Evolutionary conservation across 2,329 filamentous ascomycete genomes (phyloP).

Genomic region (Phialemoniopsis sp.): DNA sequence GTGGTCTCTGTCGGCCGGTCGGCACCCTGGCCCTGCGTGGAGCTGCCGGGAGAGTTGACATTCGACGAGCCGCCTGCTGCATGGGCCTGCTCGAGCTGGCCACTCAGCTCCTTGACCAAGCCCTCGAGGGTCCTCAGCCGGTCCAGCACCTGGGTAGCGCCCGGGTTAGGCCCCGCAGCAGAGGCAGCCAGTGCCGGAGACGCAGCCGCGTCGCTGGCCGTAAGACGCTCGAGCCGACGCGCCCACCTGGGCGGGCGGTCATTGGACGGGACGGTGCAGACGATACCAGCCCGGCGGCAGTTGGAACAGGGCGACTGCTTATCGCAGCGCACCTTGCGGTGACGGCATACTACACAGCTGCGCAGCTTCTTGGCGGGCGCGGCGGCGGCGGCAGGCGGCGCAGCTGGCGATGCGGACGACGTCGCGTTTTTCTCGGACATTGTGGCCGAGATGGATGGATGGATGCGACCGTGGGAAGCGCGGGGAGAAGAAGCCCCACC

Average conservation of each 20-base stretch:
- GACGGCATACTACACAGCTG: slow-evolving; percentile 47
- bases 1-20: slow-evolving; percentile 4
- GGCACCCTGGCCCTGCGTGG: slow-evolving; percentile 8
- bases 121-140: slow-evolving; percentile 43
- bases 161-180: slow-evolving; percentile 25
- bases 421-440: slow-evolving; percentile 16
- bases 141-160: slow-evolving; percentile 34
- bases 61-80: slow-evolving; percentile 18
- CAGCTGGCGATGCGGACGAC: neutral
- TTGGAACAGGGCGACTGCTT: slow-evolving; percentile 53
- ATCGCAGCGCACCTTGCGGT: slow-evolving; percentile 54
- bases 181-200: neutral
- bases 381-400: neutral
- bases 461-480: too few relatives aligned
- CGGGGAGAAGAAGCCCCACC: too few relatives aligned
- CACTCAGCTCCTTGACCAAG: slow-evolving; percentile 44
- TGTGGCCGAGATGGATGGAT: slow-evolving; percentile 5
- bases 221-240: slow-evolving; percentile 28
- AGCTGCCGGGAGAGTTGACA: slow-evolving; percentile 21
- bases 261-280: slow-evolving; percentile 43
- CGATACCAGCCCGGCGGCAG: slow-evolving; percentile 47
- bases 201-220: too few relatives aligned
- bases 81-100: slow-evolving; percentile 39
- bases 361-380: slow-evolving; percentile 26
- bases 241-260: slow-evolving; percentile 51